These are phyloP conservation scores for Omphalotus olearius DNA, from an alignment of 1,284 basidiomycete species.

Conservation along the genomic window DNA sequence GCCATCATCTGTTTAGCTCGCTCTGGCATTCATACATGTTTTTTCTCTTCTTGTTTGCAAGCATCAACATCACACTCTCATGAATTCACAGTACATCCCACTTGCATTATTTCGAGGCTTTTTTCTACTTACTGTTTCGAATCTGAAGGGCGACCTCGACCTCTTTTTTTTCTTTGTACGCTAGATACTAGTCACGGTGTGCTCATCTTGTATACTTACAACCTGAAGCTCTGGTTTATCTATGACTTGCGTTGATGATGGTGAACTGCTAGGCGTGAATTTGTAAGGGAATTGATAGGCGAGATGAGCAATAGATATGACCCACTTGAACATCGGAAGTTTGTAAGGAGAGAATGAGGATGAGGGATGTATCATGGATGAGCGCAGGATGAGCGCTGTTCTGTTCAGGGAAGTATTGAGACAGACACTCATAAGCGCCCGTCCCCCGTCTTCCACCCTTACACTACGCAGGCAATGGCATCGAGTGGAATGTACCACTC, in stretches of 20 bases:
- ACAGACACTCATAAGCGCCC: too few relatives aligned
- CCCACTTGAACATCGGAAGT: too few relatives aligned
- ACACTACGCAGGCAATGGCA: too few relatives aligned
- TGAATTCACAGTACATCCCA: constrained; percentile 23
- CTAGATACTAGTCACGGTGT: constrained; percentile 30
- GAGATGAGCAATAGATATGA: too few relatives aligned
- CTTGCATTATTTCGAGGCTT: constrained; percentile 29
- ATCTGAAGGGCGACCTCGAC: too few relatives aligned
- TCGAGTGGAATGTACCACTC: too few relatives aligned
- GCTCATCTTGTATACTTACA: constrained; percentile 10
- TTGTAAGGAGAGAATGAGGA: too few relatives aligned
- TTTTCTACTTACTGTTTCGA: constrained; percentile 11
- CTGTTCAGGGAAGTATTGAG: too few relatives aligned
- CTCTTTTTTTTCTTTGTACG: constrained; percentile 34
- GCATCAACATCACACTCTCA: constrained; percentile 19
- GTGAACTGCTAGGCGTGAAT: background rate
- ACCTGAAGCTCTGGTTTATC: background rate
- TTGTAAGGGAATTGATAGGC: too few relatives aligned
- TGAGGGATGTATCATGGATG: too few relatives aligned
- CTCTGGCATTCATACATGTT: background rate
- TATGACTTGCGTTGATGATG: background rate
- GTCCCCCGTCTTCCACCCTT: too few relatives aligned
- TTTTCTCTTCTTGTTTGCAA: constrained; percentile 9
- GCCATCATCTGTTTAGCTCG: constrained; percentile 19
- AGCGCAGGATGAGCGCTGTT: too few relatives aligned